A percentile compares a stretch with the other conserved stretches of the same genome.
These are phyloP conservation scores for Colletotrichum graminicola DNA, from an alignment of 2,329 filamentous ascomycete species.

Conservation along the genomic window DNA sequence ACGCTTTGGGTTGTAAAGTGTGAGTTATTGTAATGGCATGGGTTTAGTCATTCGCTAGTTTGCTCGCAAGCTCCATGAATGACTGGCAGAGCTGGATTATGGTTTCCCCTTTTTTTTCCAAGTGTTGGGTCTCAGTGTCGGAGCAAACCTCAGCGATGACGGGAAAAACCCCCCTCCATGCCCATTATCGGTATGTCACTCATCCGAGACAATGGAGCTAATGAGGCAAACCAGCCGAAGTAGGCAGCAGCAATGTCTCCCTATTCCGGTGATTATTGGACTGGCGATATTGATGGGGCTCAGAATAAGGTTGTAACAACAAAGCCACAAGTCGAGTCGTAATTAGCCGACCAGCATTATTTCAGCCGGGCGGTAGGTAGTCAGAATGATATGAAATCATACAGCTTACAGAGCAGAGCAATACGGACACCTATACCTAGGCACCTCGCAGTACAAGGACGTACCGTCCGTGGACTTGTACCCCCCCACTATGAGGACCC, in stretches of 20 bases:
- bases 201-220: constrained; percentile 8
- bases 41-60: neutral
- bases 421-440: too few relatives aligned
- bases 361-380: neutral
- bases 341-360: constrained; percentile 30
- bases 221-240: neutral
- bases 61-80: constrained; percentile 6
- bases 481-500: neutral
- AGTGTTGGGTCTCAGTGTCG: constrained; percentile 8
- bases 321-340: constrained; percentile 15
- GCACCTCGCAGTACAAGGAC: neutral
- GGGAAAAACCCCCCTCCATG: neutral
- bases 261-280: constrained; percentile 14
- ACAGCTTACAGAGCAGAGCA: too few relatives aligned
- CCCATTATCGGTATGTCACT: neutral
- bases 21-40: constrained; percentile 16
- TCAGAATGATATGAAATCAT: constrained; percentile 15
- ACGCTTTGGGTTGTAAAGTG: constrained; percentile 16
- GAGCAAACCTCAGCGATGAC: constrained; percentile 11
- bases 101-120: neutral
- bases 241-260: constrained; percentile 1
- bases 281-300: constrained; percentile 24
- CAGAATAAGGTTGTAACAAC: constrained; percentile 39
- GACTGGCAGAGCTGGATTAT: constrained; percentile 17
- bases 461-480: neutral